Evolutionary conservation across 2,329 filamentous ascomycete genomes (phyloP).

Genomic region (Seiridium cupressi): DNA sequence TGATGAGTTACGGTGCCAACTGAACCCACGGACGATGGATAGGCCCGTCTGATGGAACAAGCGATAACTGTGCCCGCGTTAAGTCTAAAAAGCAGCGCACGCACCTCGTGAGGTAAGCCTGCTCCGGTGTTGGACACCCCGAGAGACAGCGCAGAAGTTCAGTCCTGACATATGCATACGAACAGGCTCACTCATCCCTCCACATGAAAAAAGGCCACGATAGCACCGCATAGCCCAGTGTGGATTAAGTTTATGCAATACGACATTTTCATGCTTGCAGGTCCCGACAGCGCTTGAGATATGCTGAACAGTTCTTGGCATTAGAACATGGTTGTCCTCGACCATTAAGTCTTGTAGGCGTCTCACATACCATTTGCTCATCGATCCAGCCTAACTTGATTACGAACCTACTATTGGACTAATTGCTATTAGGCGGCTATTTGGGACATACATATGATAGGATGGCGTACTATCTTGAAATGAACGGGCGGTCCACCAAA

Average conservation of each 20-base stretch:
- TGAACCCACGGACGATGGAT: neutral
- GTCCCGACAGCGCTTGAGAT: slow-evolving; percentile 65
- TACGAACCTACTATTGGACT: slow-evolving; percentile 62
- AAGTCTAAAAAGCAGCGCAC: slow-evolving; percentile 68
- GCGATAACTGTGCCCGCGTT: slow-evolving; percentile 63
- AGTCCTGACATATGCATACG: neutral
- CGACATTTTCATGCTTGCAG: slow-evolving; percentile 68
- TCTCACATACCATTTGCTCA: slow-evolving; percentile 56
- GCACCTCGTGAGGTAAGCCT: slow-evolving; percentile 59
- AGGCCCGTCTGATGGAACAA: neutral
- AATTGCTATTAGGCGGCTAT: neutral
- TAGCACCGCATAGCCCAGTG: slow-evolving; percentile 54
- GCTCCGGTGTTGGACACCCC: slow-evolving; percentile 61
- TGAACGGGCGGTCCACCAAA: slow-evolving; percentile 69
- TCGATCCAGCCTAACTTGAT: slow-evolving; percentile 63
- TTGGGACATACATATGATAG: neutral
- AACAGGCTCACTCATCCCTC: slow-evolving; percentile 41
- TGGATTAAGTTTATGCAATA: slow-evolving; percentile 67
- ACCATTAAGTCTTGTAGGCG: neutral
- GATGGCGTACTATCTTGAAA: slow-evolving; percentile 54
- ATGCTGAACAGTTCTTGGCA: slow-evolving; percentile 73
- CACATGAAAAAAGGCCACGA: slow-evolving; percentile 62
- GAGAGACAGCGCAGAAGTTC: slow-evolving; percentile 45
- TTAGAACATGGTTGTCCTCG: slow-evolving; percentile 31
- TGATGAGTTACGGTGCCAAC: slow-evolving; percentile 6